Conservation (phyloP, 495 filamentous ascomycete species). For the Penicillium psychrofluorescens region DNA sequence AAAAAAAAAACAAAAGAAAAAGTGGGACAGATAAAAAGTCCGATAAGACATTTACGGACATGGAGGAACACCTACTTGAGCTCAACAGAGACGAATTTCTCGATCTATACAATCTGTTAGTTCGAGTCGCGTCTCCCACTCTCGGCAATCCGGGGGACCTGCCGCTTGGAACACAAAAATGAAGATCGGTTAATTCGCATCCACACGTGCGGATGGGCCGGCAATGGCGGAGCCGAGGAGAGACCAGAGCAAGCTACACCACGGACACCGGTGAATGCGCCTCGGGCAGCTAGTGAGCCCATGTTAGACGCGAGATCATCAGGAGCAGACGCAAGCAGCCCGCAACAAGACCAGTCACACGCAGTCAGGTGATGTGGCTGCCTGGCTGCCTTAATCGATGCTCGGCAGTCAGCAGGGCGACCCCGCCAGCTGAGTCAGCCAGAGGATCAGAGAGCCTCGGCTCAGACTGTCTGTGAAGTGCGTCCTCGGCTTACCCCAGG, state of each 20-base stretch:
- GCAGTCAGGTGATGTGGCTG: no score
- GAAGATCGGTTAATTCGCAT: conserved; percentile 1
- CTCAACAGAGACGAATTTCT: neutral
- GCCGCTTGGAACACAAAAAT: conserved; percentile 4
- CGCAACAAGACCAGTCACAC: no score
- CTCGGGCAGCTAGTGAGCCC: no score
- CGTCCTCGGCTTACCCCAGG: conserved; percentile 8
- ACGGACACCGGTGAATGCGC: neutral
- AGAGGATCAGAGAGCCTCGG: neutral
- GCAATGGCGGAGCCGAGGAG: conserved; percentile 2
- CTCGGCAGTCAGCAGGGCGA: neutral
- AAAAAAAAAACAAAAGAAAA: neutral
- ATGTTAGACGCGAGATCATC: no score
- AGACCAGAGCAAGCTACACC: neutral
- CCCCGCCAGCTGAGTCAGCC: neutral
- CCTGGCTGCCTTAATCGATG: no score
- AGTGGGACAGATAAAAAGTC: conserved; percentile 9
- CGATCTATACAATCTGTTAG: neutral
- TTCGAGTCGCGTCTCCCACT: neutral
- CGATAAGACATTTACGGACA: conserved; percentile 6
- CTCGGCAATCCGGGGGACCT: conserved; percentile 1
- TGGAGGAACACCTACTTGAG: conserved; percentile 10
- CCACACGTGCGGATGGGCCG: conserved; percentile 3
- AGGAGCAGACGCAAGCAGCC: no score
- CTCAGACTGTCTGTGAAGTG: conserved; percentile 2